Base-by-base conservation (phyloP, 1,284 basidiomycete genomes). In the Ceratobasidium sp. region DNA sequence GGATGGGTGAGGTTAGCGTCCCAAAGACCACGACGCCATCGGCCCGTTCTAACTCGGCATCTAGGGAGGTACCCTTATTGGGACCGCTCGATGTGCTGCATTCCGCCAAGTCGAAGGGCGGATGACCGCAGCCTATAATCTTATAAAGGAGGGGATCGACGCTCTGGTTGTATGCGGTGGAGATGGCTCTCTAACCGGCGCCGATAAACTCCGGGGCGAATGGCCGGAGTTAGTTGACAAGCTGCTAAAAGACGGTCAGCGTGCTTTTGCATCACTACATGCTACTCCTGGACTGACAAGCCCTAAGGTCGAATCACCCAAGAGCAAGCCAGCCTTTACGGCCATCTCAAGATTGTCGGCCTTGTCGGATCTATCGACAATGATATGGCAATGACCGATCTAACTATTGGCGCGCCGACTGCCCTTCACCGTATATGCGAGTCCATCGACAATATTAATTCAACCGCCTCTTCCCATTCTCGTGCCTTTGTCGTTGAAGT, bases 301-400 rank as follows among this genome's bases (percentile, higher is more conserved):
- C 7, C 42, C 21, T 3, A 77, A 89, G 91, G 85, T 74, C 84
- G 85, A 75, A 98, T 98, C 79, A 88, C 88, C 0, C 83, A 88
- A 33, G 88, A 88, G 62, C 92, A 98, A 79, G 85, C 86, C 30
- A 79, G 84, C 49, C 82, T 83, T 9, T 91, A 96, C 78, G 84
- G 87, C 7, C 92, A 98, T 77, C 89, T 99, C 76, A 94, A 90
- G 81, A 98, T 99, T 77, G 96, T 96, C 76, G 96, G 97, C 51
- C 88, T 99, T 30, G 96, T 99, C 64, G 96, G 96, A 53, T 96
- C 94, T 4, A 98, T 99, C 80, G 96, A 99, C 83, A 99, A 99
- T 79, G 97, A 99, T 81, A 97, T 99, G 95, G 92, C 93, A 25
- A 86, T 97, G 86, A 98, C 96, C 33, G 96, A 98, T 81, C 82